Conservation (phyloP, 2,329 filamentous ascomycete species). For the Nemania sp. region DNA sequence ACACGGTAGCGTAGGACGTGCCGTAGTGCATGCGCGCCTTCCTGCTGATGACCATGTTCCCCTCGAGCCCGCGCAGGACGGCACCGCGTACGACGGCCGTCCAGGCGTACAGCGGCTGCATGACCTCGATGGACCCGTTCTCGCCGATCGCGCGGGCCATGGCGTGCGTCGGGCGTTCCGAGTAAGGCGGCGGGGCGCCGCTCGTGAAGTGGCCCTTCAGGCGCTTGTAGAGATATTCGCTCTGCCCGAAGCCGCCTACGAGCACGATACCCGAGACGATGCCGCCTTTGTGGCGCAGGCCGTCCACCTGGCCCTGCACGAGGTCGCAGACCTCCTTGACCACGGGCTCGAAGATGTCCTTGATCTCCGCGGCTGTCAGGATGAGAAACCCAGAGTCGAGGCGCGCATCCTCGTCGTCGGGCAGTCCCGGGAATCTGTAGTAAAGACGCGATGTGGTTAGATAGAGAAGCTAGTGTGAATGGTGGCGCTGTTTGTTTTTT, state of each 20-base stretch:
- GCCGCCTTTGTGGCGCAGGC: constrained; percentile 63
- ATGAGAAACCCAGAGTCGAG: constrained; percentile 77
- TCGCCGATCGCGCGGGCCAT: constrained; percentile 50
- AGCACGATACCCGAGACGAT: constrained; percentile 76
- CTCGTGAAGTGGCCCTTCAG: constrained; percentile 71
- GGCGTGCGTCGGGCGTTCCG: constrained; percentile 70
- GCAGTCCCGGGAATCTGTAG: constrained; percentile 68
- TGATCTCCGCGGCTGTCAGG: constrained; percentile 71
- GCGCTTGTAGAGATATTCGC: constrained; percentile 73
- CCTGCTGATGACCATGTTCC: constrained; percentile 77
- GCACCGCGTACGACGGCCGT: constrained; percentile 80
- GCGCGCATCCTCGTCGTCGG: constrained; percentile 75
- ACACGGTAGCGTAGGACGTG: constrained; percentile 80
- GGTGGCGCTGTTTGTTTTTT: not conserved
- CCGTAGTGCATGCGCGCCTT: constrained; percentile 79
- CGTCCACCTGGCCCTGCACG: constrained; percentile 69
- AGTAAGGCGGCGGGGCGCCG: constrained; percentile 65
- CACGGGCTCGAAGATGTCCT: constrained; percentile 76
- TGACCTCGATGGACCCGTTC: constrained; percentile 70
- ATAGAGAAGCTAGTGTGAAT: not conserved
- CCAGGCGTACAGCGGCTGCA: constrained; percentile 83
- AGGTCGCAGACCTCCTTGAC: constrained; percentile 71
- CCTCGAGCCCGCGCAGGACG: constrained; percentile 74
- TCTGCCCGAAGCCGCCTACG: constrained; percentile 81
- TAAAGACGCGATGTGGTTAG: constrained; percentile 2